Base-by-base conservation (phyloP, 2,329 filamentous ascomycete species). In the Cercospora nicotianae region DNA sequence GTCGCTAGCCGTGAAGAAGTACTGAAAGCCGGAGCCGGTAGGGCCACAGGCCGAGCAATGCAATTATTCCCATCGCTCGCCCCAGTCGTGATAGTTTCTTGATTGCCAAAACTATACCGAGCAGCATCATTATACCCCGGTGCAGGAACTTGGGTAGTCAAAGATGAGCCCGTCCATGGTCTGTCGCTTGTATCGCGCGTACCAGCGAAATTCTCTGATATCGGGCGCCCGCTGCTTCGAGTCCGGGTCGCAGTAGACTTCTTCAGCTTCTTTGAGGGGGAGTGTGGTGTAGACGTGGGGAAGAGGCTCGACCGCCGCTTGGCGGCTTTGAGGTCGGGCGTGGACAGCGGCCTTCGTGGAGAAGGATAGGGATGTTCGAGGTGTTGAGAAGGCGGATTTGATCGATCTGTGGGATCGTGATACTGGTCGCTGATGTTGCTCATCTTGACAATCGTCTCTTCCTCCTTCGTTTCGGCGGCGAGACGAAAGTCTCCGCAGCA, bases 321-420 rank as follows among this genome's bases (percentile, higher is more conserved):
- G 39, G 60, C 36, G 39, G 60, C 45, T 48, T 64, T 48, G 28
- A 71, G 48, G 31, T 71, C 67, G 48, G 68, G 65, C 48, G 66
- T 69, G 33, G 71, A 73, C 23, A 39, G 66, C 45, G 71, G 69
- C n/a, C 59, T 64, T 62, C 62, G 57, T 20, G 62, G 62, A 51
- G 66, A 61, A 62, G 48, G 59, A 58, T 33, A 68, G 10, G 26
- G 60, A 60, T 20, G 36, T 58, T 64, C 67, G 39, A 31, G 64
- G 60, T 31, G 63, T 60, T 28, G 62, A 64, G n/a, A 36, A 58
- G 33, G 62, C 28, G 16, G 62, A 23, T 33, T 48, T 58, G 51
- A 57, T 42, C 30, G 62, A 64, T 31, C 55, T 33, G 55, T 59
- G 55, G 55, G 55, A 59, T 59, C 55, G 30, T 33, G 55, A 59